Conservation (phyloP, 2,329 filamentous ascomycete species). For the Trichoderma atrobrunneum region DNA sequence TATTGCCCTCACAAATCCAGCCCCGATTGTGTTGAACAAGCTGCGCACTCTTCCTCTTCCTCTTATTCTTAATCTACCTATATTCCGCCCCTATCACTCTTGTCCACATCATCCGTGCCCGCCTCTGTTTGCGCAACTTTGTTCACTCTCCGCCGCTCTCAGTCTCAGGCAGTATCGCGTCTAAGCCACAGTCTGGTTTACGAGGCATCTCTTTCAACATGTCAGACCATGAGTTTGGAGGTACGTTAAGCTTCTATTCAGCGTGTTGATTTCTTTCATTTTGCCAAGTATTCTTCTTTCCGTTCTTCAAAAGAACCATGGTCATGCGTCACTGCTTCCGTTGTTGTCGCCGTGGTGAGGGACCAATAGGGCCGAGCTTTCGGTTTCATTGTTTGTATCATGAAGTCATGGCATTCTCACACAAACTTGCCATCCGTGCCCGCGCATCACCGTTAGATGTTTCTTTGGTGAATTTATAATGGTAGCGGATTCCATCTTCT, state of each 20-base stretch:
- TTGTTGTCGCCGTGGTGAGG: not conserved
- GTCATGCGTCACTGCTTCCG: conserved; percentile 7
- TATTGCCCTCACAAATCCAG: not conserved
- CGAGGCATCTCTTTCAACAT: conserved; percentile 37
- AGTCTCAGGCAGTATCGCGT: not conserved
- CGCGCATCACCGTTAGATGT: not conserved
- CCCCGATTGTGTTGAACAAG: not conserved
- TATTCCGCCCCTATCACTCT: not conserved
- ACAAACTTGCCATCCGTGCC: not conserved
- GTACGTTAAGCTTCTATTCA: conserved; percentile 26
- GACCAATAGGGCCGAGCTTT: not conserved
- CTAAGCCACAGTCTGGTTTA: not conserved
- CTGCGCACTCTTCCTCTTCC: not conserved
- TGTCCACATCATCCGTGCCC: not conserved
- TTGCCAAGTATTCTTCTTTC: not conserved
- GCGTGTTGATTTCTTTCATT: not conserved
- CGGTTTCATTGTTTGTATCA: not conserved
- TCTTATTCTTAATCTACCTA: not conserved
- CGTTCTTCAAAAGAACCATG: not conserved
- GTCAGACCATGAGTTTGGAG: conserved; percentile 66
- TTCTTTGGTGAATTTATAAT: no score
- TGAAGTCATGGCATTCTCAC: not conserved
- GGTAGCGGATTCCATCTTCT: not conserved
- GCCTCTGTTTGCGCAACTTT: not conserved
- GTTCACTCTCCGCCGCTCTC: not conserved